phyloP scores from a whole-genome alignment of 75 land plant genomes.

The Picea glauca region DNA sequence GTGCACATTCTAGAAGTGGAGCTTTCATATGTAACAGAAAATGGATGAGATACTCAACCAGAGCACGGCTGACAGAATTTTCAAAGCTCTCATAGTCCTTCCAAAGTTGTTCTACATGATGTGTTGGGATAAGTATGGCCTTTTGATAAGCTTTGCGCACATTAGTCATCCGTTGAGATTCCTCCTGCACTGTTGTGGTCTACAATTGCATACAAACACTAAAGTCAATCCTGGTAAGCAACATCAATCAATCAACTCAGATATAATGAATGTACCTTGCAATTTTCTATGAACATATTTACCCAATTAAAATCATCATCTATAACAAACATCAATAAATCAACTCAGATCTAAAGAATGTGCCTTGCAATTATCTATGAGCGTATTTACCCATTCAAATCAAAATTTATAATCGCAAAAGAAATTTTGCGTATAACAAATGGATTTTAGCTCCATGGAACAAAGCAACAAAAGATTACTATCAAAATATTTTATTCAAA shows the following conservation, averaged over 20 bases:
- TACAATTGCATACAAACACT: slow-evolving; percentile 14
- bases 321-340: not conserved
- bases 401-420: not conserved
- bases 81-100: slow-evolving; percentile 98
- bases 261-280: not conserved
- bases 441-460: not conserved
- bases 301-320: not conserved
- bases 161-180: slow-evolving; percentile 84
- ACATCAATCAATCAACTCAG: not conserved
- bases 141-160: slow-evolving; percentile 89
- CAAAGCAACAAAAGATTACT: not conserved
- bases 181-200: slow-evolving; percentile 78
- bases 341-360: not conserved
- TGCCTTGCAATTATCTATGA: not conserved
- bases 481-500: not conserved
- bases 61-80: slow-evolving; percentile 92
- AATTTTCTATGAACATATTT: not conserved
- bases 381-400: not conserved
- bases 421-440: not conserved
- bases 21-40: not conserved
- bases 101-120: slow-evolving; percentile 97
- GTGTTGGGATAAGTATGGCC: slow-evolving; percentile 89
- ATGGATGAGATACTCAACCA: slow-evolving; percentile 45
- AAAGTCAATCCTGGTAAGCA: not conserved
- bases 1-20: not conserved